These are phyloP conservation scores for Aspergillus sergii DNA, from an alignment of 2,329 filamentous ascomycete species.

Conservation along the genomic window DNA sequence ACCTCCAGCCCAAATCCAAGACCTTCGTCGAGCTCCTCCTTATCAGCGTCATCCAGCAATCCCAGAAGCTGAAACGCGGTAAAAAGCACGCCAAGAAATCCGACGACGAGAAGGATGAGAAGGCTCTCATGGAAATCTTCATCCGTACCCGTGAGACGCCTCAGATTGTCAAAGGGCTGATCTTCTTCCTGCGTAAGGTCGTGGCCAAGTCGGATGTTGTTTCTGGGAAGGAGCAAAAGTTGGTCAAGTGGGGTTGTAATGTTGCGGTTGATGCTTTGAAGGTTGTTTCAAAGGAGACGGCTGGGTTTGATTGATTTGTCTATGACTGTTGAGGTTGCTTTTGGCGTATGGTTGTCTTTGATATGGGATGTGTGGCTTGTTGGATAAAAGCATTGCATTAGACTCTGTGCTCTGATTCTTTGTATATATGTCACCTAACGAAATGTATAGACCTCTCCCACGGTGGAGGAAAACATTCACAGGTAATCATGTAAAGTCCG, in stretches of 20 bases:
- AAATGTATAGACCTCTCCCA: background rate
- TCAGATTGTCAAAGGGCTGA: conserved; percentile 71
- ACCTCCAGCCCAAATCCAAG: conserved; percentile 73
- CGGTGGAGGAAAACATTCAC: background rate
- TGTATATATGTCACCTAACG: conserved; percentile 28
- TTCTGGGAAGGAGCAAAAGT: conserved; percentile 54
- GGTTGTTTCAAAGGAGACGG: conserved; percentile 29
- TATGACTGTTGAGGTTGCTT: background rate
- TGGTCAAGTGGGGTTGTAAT: conserved; percentile 51
- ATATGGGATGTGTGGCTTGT: background rate
- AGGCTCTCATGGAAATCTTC: conserved; percentile 67
- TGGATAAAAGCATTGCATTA: conserved; percentile 20
- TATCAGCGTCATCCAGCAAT: conserved; percentile 72
- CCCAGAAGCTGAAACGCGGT: conserved; percentile 51
- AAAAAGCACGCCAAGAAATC: conserved; percentile 25
- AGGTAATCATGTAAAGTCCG: background rate
- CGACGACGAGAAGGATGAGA: conserved; percentile 49
- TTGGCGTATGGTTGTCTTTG: background rate
- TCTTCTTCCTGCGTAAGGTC: conserved; percentile 77
- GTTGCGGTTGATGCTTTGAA: conserved; percentile 45
- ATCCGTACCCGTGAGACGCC: conserved; percentile 64
- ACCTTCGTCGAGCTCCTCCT: conserved; percentile 81
- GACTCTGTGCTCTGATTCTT: background rate
- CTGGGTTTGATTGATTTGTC: conserved; percentile 1
- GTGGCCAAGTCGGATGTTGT: conserved; percentile 66